Evolutionary conservation across 1,284 basidiomycete species (phyloP).

Genomic region (Coniferiporia weirii): DNA sequence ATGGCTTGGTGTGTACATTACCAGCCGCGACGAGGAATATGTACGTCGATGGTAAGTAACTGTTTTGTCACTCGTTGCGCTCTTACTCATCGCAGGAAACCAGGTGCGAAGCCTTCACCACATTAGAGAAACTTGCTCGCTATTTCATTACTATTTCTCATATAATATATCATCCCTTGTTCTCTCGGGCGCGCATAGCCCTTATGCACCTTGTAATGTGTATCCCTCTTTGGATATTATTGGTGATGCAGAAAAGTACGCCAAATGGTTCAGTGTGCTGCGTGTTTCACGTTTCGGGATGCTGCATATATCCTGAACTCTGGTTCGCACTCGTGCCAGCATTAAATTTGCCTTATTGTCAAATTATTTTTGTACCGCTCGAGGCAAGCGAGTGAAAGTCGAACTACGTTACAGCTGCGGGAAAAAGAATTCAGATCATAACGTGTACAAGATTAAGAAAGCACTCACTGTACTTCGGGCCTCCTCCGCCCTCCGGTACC

Average conservation of each 20-base stretch:
- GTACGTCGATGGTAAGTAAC: slow-evolving; percentile 83
- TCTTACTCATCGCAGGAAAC: background rate
- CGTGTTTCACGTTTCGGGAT: too few species aligned
- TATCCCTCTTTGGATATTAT: background rate
- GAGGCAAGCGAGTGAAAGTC: background rate
- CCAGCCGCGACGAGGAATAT: slow-evolving; percentile 95
- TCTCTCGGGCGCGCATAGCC: background rate
- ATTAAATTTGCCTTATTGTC: too few species aligned
- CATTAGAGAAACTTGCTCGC: background rate
- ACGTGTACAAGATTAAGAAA: background rate
- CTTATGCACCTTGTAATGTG: background rate
- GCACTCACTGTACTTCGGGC: slow-evolving; percentile 87
- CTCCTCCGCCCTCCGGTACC: slow-evolving; percentile 89
- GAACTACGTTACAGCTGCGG: background rate
- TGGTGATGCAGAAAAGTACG: background rate
- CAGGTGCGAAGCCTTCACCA: slow-evolving; percentile 4
- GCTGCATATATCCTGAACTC: too few species aligned
- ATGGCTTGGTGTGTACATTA: slow-evolving; percentile 83
- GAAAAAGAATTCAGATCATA: background rate
- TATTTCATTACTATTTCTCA: background rate
- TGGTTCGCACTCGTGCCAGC: too few species aligned
- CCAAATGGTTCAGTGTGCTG: too few species aligned
- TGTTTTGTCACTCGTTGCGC: background rate
- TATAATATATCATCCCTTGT: background rate
- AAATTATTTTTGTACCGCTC: too few species aligned